Evolutionary conservation across 2,329 filamentous ascomycete genomes (phyloP).

Genomic region (Calonectria multiphialidica): DNA sequence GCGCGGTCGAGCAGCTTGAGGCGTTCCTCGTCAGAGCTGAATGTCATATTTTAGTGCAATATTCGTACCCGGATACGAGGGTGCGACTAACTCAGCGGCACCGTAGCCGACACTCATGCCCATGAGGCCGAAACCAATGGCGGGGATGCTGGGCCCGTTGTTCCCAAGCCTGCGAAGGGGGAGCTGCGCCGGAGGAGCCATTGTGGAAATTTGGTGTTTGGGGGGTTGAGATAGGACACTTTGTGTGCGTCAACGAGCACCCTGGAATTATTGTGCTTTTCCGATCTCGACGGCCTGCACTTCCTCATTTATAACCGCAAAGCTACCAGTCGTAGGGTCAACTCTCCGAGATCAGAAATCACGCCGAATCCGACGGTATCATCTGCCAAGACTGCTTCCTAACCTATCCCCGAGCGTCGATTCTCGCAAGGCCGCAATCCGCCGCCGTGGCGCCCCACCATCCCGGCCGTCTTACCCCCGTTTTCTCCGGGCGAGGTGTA

Average conservation of each 20-base stretch:
- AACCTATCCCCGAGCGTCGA: not conserved
- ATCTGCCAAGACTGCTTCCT: not conserved
- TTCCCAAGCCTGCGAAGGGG: constrained; percentile 56
- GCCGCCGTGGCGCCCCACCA: constrained; percentile 6
- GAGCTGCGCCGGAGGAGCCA: constrained; percentile 34
- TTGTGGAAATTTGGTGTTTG: not conserved
- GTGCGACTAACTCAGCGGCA: constrained; percentile 33
- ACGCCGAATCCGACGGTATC: not conserved
- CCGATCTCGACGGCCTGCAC: not conserved
- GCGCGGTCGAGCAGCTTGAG: constrained; percentile 64
- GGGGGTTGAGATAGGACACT: not conserved
- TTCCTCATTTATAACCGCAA: not conserved
- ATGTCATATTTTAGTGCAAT: constrained; percentile 20
- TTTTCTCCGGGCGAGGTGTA: constrained; percentile 16
- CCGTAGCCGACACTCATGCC: constrained; percentile 56
- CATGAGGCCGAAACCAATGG: constrained; percentile 67
- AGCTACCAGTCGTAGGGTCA: too few relatives aligned
- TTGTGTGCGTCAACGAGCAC: not conserved
- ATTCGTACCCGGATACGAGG: not conserved
- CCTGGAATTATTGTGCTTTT: not conserved
- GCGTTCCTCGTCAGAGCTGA: constrained; percentile 61
- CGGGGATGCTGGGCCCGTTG: constrained; percentile 62
- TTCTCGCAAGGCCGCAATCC: not conserved
- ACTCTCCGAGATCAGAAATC: not conserved
- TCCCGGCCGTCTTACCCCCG: constrained; percentile 14